Conservation (phyloP, 2,329 filamentous ascomycete species). For the Fusarium sp. region DNA sequence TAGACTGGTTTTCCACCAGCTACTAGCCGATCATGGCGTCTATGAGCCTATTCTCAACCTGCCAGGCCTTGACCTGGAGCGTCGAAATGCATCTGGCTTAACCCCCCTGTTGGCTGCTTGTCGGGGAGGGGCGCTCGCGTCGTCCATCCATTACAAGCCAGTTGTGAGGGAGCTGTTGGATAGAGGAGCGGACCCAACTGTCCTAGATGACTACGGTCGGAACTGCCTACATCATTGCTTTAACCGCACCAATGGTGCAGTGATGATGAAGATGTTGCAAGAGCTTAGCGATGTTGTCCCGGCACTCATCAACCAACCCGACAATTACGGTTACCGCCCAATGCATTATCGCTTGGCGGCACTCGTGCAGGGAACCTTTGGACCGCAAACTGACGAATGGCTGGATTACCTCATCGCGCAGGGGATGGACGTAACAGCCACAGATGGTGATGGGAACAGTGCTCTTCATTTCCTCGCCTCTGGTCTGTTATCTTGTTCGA, state of each 20-base stretch:
- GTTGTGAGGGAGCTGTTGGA: constrained; percentile 15
- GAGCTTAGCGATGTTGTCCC: constrained; percentile 2
- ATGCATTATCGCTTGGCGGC: constrained; percentile 28
- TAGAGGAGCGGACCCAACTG: constrained; percentile 25
- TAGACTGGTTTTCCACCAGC: constrained; percentile 17
- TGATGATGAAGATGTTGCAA: constrained; percentile 4
- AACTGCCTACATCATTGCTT: constrained; percentile 30
- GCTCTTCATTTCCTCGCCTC: constrained; percentile 23
- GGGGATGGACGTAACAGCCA: constrained; percentile 18
- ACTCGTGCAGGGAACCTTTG: not conserved
- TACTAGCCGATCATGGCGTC: constrained; percentile 3
- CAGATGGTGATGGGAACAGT: constrained; percentile 24
- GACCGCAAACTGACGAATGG: not conserved
- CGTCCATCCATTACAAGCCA: no score
- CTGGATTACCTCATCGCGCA: constrained; percentile 21
- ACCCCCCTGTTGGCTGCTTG: constrained; percentile 29
- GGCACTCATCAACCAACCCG: constrained; percentile 22
- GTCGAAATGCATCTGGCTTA: constrained; percentile 14
- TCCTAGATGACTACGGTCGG: constrained; percentile 17
- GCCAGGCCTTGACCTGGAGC: constrained; percentile 22
- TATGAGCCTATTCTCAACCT: constrained; percentile 24
- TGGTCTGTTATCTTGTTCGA: not conserved
- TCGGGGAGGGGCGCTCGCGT: not conserved
- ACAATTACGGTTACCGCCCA: constrained; percentile 29
- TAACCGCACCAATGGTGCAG: not conserved